These are phyloP conservation scores for Incumbomyces delicatus DNA, from an alignment of 2,329 filamentous ascomycete species.

Conservation along the genomic window DNA sequence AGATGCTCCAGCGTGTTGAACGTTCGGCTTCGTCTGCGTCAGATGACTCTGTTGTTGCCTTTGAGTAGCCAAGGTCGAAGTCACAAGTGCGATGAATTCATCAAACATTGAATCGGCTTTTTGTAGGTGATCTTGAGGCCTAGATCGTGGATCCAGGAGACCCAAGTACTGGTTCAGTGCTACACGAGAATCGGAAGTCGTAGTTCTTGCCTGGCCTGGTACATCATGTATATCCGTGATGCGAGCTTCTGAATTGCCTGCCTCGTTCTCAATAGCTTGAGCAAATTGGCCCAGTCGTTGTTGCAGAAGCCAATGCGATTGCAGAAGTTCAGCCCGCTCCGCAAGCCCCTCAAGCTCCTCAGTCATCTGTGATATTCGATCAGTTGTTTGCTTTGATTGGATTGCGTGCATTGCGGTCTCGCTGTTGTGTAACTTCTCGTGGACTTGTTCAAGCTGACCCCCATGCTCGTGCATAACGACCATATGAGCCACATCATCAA, in stretches of 20 bases:
- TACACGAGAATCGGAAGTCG: not conserved
- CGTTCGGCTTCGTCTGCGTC: not conserved
- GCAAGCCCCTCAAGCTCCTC: conserved; percentile 5
- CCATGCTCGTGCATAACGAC: conserved; percentile 14
- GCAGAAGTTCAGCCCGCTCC: conserved; percentile 8
- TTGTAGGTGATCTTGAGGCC: not conserved
- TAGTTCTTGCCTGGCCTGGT: not conserved
- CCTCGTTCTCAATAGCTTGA: not conserved
- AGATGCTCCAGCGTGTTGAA: not conserved
- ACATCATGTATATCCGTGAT: not conserved
- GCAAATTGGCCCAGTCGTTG: not conserved
- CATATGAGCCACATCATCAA: conserved; percentile 18
- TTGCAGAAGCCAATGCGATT: conserved; percentile 7
- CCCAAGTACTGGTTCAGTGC: conserved; percentile 1
- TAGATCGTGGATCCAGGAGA: too few species aligned
- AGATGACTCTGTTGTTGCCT: not conserved
- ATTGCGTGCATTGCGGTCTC: not conserved
- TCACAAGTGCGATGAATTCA: not conserved
- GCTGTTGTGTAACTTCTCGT: conserved; percentile 2
- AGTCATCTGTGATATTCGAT: conserved; percentile 9
- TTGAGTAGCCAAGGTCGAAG: not conserved
- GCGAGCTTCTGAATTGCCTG: not conserved
- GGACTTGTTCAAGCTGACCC: conserved; percentile 1
- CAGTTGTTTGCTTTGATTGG: not conserved
- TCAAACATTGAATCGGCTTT: not conserved